phyloP scores from a whole-genome alignment of 2,329 filamentous ascomycete genomes.

The Epichloe sibirici region DNA sequence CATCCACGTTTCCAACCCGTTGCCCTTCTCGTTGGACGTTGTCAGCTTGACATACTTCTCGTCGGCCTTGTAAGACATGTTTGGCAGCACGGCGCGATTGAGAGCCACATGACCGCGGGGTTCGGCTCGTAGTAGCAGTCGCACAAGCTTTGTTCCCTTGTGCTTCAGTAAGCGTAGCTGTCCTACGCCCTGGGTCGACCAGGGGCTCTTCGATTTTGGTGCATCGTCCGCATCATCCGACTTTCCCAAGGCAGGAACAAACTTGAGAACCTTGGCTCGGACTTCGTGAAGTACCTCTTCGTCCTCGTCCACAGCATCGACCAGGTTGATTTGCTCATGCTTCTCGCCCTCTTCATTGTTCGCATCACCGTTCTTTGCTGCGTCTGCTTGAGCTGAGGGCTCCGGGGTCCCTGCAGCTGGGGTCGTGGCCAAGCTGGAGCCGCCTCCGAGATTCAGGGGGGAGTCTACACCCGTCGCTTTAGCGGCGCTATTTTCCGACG shows the following conservation, averaged over 20 bases:
- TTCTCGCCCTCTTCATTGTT: conserved; percentile 44
- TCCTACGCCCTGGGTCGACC: conserved; percentile 60
- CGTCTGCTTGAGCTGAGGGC: conserved; percentile 35
- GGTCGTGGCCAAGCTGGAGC: conserved; percentile 48
- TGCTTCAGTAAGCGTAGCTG: conserved; percentile 61
- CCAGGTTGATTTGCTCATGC: conserved; percentile 60
- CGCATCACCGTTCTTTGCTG: conserved; percentile 21
- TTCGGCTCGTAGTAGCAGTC: conserved; percentile 62
- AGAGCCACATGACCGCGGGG: conserved; percentile 62
- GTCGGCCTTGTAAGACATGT: conserved; percentile 49
- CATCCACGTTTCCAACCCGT: conserved; percentile 55
- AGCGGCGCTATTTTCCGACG: conserved; percentile 31
- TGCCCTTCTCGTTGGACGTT: conserved; percentile 44
- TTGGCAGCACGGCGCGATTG: conserved; percentile 53
- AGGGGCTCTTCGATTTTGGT: conserved; percentile 42
- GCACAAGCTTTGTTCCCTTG: conserved; percentile 52
- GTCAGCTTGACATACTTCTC: conserved; percentile 49
- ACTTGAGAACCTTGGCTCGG: conserved; percentile 57
- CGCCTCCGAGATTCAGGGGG: conserved; percentile 42
- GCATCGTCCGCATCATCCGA: conserved; percentile 28
- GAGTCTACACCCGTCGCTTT: conserved; percentile 39
- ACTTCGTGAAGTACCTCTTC: conserved; percentile 60
- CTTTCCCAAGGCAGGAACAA: conserved; percentile 35
- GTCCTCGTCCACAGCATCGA: conserved; percentile 55
- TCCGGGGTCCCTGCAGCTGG: conserved; percentile 47